Evolutionary conservation across 352 stramenopile species (phyloP).

Genomic region (Globisporangium spiculum): DNA sequence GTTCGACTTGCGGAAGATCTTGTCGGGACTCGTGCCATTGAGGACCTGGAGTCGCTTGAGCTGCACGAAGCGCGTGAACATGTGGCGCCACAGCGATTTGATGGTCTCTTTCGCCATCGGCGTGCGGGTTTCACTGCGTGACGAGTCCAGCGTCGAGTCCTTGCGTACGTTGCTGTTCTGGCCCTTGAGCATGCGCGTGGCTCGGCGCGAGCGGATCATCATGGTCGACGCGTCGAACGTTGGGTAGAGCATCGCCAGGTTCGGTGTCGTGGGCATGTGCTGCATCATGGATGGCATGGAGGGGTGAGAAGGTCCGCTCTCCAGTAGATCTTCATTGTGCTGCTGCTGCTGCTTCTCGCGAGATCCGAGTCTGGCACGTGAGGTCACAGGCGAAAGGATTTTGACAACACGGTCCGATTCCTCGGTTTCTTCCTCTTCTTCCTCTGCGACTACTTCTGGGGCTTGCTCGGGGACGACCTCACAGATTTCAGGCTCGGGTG

Average conservation of each 20-base stretch:
- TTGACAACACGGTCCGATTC: constrained; percentile 12
- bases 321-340: not conserved
- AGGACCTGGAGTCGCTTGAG: constrained; percentile 52
- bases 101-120: constrained; percentile 40
- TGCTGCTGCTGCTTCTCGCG: constrained; percentile 3
- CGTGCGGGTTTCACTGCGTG: constrained; percentile 9
- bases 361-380: not conserved
- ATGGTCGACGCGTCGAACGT: constrained; percentile 5
- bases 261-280: constrained; percentile 27
- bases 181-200: constrained; percentile 29
- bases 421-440: constrained; percentile 1
- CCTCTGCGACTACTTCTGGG: constrained; percentile 10
- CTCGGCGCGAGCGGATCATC: constrained; percentile 31
- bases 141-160: constrained; percentile 12
- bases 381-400: not conserved
- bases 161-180: constrained; percentile 23
- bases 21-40: constrained; percentile 46
- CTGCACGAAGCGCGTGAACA: constrained; percentile 55
- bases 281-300: constrained; percentile 8
- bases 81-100: constrained; percentile 37
- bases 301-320: not conserved
- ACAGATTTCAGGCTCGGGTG: not conserved
- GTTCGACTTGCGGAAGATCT: constrained; percentile 56
- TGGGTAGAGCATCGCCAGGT: constrained; percentile 19
- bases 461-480: constrained; percentile 4